Evolutionary conservation across 163 green algal genomes (phyloP).

Genomic region (Scenedesmus sp.): DNA sequence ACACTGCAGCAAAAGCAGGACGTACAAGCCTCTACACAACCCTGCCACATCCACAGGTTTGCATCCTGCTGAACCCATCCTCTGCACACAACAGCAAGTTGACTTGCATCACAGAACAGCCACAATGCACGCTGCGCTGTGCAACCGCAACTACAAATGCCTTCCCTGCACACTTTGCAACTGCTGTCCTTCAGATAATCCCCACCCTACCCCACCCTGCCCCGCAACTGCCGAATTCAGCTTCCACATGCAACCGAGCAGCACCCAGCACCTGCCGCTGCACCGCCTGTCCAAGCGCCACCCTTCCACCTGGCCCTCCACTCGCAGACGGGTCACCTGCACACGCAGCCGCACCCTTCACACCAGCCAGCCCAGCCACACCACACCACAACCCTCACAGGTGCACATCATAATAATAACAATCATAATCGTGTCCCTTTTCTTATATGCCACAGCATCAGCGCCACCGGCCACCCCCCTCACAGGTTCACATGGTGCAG

Average conservation of each 20-base stretch:
- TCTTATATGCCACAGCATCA: too few species aligned
- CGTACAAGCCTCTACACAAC: not conserved
- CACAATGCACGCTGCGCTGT: not conserved
- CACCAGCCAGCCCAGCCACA: not conserved
- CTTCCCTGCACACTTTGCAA: not conserved
- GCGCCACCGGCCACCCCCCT: too few species aligned
- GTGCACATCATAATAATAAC: too few species aligned
- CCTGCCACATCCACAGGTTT: not conserved
- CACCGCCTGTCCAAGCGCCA: not conserved
- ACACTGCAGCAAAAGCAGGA: not conserved
- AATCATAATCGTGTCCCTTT: too few species aligned
- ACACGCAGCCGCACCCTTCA: not conserved
- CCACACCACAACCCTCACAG: not conserved
- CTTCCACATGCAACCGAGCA: not conserved
- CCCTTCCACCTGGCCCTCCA: not conserved
- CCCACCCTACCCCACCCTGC: not conserved
- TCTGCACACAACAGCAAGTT: not conserved
- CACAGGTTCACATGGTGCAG: slow-evolving; percentile 27
- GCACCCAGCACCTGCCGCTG: not conserved
- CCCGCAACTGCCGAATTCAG: not conserved
- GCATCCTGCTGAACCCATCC: not conserved
- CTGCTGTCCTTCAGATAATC: not conserved
- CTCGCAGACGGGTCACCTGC: not conserved
- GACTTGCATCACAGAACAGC: not conserved
- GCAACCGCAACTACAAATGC: not conserved